phyloP scores from a whole-genome alignment of 2,329 filamentous ascomycete species.

The Fusarium annulatum region DNA sequence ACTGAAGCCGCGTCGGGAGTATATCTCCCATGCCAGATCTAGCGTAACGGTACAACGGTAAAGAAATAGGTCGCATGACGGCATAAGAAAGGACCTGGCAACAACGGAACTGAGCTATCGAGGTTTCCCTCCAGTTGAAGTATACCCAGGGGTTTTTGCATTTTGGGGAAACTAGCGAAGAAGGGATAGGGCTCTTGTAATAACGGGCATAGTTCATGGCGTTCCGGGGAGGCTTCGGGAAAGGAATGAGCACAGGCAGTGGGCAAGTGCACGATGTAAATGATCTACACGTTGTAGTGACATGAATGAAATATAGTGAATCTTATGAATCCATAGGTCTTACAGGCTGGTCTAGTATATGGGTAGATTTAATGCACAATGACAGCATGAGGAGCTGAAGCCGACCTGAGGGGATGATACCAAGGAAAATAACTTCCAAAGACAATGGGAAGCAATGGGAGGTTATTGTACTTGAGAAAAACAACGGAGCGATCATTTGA shows the following conservation, averaged over 20 bases:
- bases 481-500: background rate
- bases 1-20: conserved; percentile 34
- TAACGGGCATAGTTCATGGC: conserved; percentile 42
- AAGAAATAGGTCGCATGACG: conserved; percentile 13
- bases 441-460: background rate
- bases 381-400: background rate
- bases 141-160: conserved; percentile 45
- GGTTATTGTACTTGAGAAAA: background rate
- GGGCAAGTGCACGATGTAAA: conserved; percentile 43
- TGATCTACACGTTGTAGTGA: conserved; percentile 15
- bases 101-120: conserved; percentile 7
- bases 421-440: background rate
- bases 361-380: too few species aligned
- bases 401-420: background rate
- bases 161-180: conserved; percentile 38
- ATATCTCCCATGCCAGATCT: conserved; percentile 23
- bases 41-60: conserved; percentile 13
- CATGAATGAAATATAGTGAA: conserved; percentile 32
- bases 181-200: conserved; percentile 27
- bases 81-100: conserved; percentile 1
- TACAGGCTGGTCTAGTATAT: background rate
- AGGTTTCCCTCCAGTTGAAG: conserved; percentile 25
- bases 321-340: background rate
- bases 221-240: conserved; percentile 32
- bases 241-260: conserved; percentile 43